Evolutionary conservation across 164 flowering plant species (phyloP).

Genomic region (Hamamelis virginiana): DNA sequence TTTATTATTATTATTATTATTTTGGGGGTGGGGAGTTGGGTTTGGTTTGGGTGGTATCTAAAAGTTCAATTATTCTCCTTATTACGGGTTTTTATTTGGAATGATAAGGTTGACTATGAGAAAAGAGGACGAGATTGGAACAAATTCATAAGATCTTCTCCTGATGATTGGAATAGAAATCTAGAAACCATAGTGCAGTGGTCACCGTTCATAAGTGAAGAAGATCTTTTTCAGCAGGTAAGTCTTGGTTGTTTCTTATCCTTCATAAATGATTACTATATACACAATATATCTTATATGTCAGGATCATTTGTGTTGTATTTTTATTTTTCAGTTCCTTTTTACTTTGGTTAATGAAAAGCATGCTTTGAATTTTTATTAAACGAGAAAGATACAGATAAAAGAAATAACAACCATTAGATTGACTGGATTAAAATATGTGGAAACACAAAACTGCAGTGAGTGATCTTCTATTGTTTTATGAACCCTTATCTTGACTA

Average conservation of each 20-base stretch:
- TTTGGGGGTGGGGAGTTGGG: no score
- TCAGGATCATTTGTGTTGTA: neutral
- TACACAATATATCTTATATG: neutral
- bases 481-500: no score
- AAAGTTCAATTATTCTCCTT: neutral
- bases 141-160: conserved; percentile 43
- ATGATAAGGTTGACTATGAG: conserved; percentile 58
- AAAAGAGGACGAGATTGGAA: conserved; percentile 43
- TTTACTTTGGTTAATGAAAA: no score
- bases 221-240: conserved; percentile 66
- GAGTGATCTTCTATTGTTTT: no score
- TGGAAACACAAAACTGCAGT: no score
- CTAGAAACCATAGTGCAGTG: conserved; percentile 60
- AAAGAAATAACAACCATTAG: no score
- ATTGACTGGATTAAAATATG: no score
- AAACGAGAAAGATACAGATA: no score
- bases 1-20: no score
- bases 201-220: conserved; percentile 70
- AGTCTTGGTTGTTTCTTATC: neutral
- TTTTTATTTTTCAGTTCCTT: neutral
- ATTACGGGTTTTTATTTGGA: conserved; percentile 14
- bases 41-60: no score
- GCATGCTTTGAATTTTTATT: no score
- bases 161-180: conserved; percentile 56
- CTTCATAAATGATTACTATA: neutral